phyloP scores from a whole-genome alignment of 164 flowering plant species.

The Protea cynaroides region DNA sequence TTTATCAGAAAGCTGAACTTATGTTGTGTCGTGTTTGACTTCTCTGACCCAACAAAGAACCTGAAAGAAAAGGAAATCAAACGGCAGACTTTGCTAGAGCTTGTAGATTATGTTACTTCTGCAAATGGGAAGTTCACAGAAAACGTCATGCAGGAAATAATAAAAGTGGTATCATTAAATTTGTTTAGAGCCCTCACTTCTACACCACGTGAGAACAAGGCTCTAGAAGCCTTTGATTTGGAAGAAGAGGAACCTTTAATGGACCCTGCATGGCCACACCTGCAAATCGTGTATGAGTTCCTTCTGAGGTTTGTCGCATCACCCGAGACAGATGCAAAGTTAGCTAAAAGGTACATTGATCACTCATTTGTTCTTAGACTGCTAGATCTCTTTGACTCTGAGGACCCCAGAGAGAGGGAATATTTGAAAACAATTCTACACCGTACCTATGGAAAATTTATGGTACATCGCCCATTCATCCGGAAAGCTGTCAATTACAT shows the following conservation, averaged over 20 bases:
- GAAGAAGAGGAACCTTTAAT: slow-evolving; percentile 84
- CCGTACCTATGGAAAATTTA: slow-evolving; percentile 81
- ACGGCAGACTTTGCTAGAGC: slow-evolving; percentile 67
- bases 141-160: slow-evolving; percentile 48
- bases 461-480: slow-evolving; percentile 82
- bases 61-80: slow-evolving; percentile 75
- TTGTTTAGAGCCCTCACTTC: slow-evolving; percentile 56
- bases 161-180: slow-evolving; percentile 63
- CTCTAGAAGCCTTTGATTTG: slow-evolving; percentile 47
- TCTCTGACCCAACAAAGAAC: slow-evolving; percentile 71
- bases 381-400: slow-evolving; percentile 77
- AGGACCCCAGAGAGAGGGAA: slow-evolving; percentile 87
- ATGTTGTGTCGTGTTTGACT: slow-evolving; percentile 70
- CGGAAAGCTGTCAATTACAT: slow-evolving; percentile 79
- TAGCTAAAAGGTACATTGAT: slow-evolving; percentile 74
- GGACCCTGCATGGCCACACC: slow-evolving; percentile 91
- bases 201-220: slow-evolving; percentile 55
- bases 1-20: slow-evolving; percentile 60
- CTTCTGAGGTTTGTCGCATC: slow-evolving; percentile 69
- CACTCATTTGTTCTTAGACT: slow-evolving; percentile 65
- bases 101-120: slow-evolving; percentile 73
- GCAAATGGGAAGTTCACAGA: slow-evolving; percentile 61
- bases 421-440: slow-evolving; percentile 84
- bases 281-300: slow-evolving; percentile 77
- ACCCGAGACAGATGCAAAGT: slow-evolving; percentile 70